These are phyloP conservation scores for Alternaria viburni DNA, from an alignment of 2,329 filamentous ascomycete species.

Conservation along the genomic window DNA sequence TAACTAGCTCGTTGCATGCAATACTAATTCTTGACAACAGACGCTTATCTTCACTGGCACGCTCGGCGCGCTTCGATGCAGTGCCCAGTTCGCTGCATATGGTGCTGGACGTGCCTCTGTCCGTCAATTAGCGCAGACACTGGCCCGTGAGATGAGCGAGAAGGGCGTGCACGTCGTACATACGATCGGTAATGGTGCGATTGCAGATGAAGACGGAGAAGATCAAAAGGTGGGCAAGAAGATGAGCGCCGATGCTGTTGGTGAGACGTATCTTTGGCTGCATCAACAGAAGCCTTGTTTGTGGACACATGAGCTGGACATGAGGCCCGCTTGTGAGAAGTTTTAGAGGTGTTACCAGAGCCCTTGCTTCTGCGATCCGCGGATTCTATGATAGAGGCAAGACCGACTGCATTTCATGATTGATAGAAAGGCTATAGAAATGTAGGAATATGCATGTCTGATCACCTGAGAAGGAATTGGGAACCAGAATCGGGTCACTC, in stretches of 20 bases:
- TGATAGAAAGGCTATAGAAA: background rate
- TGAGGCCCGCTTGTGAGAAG: conserved; percentile 59
- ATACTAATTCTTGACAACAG: background rate
- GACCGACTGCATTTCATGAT: background rate
- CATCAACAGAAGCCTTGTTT: conserved; percentile 56
- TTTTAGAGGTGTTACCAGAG: conserved; percentile 42
- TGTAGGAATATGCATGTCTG: background rate
- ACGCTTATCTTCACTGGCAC: conserved; percentile 51
- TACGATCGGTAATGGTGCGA: conserved; percentile 63
- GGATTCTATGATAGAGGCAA: background rate
- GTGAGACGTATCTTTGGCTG: conserved; percentile 62
- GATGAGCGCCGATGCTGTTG: conserved; percentile 65
- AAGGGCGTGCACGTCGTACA: conserved; percentile 66
- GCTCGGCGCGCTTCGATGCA: conserved; percentile 60
- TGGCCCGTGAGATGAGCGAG: conserved; percentile 64
- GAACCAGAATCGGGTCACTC: background rate
- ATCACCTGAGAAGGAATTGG: background rate
- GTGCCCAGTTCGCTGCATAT: conserved; percentile 61
- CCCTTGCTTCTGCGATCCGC: background rate
- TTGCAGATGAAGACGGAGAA: conserved; percentile 59
- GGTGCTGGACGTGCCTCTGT: conserved; percentile 61
- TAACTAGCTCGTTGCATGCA: too few relatives aligned
- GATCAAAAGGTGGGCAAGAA: conserved; percentile 59
- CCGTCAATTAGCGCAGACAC: conserved; percentile 61
- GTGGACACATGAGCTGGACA: conserved; percentile 61